Conservation (phyloP, 2,329 filamentous ascomycete species). For the Fusarium caatingaense region DNA sequence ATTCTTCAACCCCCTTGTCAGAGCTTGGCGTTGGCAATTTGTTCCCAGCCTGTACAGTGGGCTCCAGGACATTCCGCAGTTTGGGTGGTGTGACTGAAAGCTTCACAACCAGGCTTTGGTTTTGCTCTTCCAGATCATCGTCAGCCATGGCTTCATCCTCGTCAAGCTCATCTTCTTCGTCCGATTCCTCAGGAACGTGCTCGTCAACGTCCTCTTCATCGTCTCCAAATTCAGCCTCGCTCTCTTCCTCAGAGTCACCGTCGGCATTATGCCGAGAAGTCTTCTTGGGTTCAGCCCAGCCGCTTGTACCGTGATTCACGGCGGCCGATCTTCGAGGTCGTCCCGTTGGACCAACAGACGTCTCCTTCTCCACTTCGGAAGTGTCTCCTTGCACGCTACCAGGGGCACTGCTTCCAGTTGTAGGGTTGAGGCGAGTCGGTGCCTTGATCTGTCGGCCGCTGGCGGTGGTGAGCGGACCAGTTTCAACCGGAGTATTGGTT, state of each 20-base stretch:
- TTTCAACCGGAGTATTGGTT: slow-evolving; percentile 77
- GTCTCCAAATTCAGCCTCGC: slow-evolving; percentile 79
- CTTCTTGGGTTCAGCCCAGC: slow-evolving; percentile 53
- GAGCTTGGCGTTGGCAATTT: slow-evolving; percentile 39
- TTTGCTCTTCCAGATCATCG: slow-evolving; percentile 61
- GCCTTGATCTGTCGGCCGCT: slow-evolving; percentile 88
- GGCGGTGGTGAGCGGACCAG: slow-evolving; percentile 75
- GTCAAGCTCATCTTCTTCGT: slow-evolving; percentile 70
- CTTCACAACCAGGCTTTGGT: slow-evolving; percentile 78
- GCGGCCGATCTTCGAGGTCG: slow-evolving; percentile 64
- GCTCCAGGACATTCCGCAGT: slow-evolving; percentile 49
- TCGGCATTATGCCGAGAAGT: slow-evolving; percentile 56
- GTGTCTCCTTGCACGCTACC: slow-evolving; percentile 60
- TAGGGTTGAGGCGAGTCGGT: slow-evolving; percentile 73
- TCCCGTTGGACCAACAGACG: slow-evolving; percentile 57
- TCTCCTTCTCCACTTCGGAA: slow-evolving; percentile 55
- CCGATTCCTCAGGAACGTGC: slow-evolving; percentile 70
- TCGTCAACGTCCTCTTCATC: slow-evolving; percentile 78
- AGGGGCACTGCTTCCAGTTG: slow-evolving; percentile 62
- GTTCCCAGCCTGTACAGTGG: slow-evolving; percentile 39
- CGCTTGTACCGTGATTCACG: slow-evolving; percentile 61
- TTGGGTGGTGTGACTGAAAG: slow-evolving; percentile 65
- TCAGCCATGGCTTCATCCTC: slow-evolving; percentile 67
- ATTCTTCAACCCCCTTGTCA: slow-evolving; percentile 33
- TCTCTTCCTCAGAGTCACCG: slow-evolving; percentile 73